phyloP scores from a whole-genome alignment of 2,329 filamentous ascomycete species.

The Xylaria sp. region DNA sequence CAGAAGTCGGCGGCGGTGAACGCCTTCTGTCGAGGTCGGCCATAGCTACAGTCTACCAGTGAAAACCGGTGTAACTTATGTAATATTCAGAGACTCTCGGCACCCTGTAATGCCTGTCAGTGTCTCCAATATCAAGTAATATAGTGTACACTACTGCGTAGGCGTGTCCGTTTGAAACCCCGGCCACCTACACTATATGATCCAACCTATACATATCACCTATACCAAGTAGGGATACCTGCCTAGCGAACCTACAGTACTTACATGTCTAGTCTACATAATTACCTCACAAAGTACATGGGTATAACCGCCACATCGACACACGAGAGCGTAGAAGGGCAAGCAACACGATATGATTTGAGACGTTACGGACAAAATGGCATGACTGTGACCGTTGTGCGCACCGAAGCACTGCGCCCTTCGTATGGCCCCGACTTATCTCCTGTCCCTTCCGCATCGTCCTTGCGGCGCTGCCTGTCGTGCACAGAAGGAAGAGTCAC shows the following conservation, averaged over 20 bases:
- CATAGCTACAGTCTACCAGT: slow-evolving; percentile 7
- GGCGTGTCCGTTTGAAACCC: slow-evolving; percentile 21
- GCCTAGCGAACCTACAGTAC: no score
- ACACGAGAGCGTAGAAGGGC: slow-evolving; percentile 1
- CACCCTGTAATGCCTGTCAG: background rate
- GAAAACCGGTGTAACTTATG: slow-evolving; percentile 15
- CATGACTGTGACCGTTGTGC: slow-evolving; percentile 16
- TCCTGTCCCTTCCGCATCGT: slow-evolving; percentile 1
- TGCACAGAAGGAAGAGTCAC: background rate
- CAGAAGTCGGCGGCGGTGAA: slow-evolving; percentile 24
- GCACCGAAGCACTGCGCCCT: slow-evolving; percentile 15
- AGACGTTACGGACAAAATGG: slow-evolving; percentile 16
- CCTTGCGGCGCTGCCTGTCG: slow-evolving; percentile 11
- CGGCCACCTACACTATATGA: background rate
- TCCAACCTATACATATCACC: background rate
- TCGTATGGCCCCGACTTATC: slow-evolving; percentile 22
- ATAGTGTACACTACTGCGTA: background rate
- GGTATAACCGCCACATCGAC: slow-evolving; percentile 6
- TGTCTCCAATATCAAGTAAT: background rate
- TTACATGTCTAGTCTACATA: no score
- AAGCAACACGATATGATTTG: slow-evolving; percentile 14
- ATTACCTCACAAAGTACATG: slow-evolving; percentile 2
- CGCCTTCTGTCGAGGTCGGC: background rate
- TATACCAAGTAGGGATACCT: no score
- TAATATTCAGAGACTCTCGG: slow-evolving; percentile 16